A percentile compares a stretch with the other conserved stretches of the same genome.
Conservation (phyloP, 352 stramenopile species). For the Globisporangium acanthophoron region DNA sequence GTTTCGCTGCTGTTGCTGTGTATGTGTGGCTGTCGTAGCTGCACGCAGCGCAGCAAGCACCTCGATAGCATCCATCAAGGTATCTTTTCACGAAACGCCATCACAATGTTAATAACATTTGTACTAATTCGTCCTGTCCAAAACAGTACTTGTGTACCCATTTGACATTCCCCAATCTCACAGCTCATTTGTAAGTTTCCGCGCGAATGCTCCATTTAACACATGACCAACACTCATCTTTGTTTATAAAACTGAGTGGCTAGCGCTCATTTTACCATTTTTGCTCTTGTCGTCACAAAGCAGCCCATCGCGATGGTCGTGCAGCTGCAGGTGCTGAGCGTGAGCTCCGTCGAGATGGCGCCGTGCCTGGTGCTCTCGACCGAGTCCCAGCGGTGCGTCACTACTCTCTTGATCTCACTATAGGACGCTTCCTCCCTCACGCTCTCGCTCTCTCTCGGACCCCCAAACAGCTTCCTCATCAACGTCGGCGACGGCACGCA, state of each 20-base stretch:
- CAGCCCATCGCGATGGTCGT: slow-evolving; percentile 45
- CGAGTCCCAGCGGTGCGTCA: slow-evolving; percentile 44
- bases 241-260: too few relatives aligned
- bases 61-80: too few relatives aligned
- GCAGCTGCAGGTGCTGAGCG: slow-evolving; percentile 71
- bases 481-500: slow-evolving; percentile 89
- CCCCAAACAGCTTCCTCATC: slow-evolving; percentile 72
- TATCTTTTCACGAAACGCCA: not conserved
- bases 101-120: not conserved
- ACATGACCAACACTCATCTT: too few relatives aligned
- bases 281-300: too few relatives aligned
- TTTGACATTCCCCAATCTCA: too few relatives aligned
- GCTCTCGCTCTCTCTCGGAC: not conserved
- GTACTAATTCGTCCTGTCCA: not conserved
- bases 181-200: too few relatives aligned
- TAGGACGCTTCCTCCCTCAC: too few relatives aligned
- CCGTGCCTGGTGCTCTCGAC: slow-evolving; percentile 68
- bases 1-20: too few relatives aligned
- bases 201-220: too few relatives aligned
- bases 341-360: slow-evolving; percentile 66
- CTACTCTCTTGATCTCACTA: not conserved
- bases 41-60: too few relatives aligned
- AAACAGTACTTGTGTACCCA: not conserved
- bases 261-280: too few relatives aligned
- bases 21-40: too few relatives aligned